Base-by-base conservation (phyloP, 2,329 filamentous ascomycete species). In the Cadophora sp. region DNA sequence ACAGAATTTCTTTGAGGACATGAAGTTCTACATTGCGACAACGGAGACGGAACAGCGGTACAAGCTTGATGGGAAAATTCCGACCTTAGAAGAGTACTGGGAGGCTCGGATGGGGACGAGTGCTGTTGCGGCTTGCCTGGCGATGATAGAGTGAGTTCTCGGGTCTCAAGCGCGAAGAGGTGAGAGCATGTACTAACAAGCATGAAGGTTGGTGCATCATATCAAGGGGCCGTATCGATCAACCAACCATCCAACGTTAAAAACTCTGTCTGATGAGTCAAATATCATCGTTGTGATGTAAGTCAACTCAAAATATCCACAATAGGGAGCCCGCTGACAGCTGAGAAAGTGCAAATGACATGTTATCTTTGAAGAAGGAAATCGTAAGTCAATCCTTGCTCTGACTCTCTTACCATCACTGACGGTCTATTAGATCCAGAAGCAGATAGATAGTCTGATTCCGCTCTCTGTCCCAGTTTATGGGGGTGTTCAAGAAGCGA, bases 21-120 rank as follows among this genome's bases (percentile, higher is more conserved):
- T 76, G 31, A 65, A 65, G 9, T 69, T 68, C 14, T 74, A 71
- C 53, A 73, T 76, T 50, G 27, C 53, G 22, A 70, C 65, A 6
- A 69, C 71, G 2, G 66, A 73, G 51, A 62, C 63, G 16, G 75
- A 76, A 60, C 75, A 76, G 50, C 48, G n/a, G 2, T 61, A 48
- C 14, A 68, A 68, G 29, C 50, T 75, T 22, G 62, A 56, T 8
- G 69, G 65, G 1, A 40, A 59, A 4, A 29, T 76, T 3, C 72
- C 73, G 1, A 73, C 72, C 0, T 6, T 75, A 1, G 64, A 72
- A 19, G 68, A 75, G 31, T 76, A 73, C 64, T 73, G 71, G 75
- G 24, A 29, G 16, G 68, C 68, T 50, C 68, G 75, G 24, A 67
- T 75, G 48, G 74, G 75, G n/a, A 72, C 73, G 4, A 76, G 72